Evolutionary conservation across 345 rosid genomes (phyloP).

Genomic region (rapeseed (Brassica napus)): Da-Ae NC_063452.1:19937001-19937500

Average conservation of each 20-base stretch:
- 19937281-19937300: conserved; percentile 56
- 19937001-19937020: conserved; percentile 97
- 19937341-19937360: too few species aligned
- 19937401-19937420: not conserved
- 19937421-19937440: not conserved
- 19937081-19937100: not conserved
- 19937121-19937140: not conserved
- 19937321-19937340: not conserved
- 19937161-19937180: conserved; percentile 31
- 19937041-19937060: conserved; percentile 58
- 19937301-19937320: conserved; percentile 64
- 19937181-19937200: conserved; percentile 44
- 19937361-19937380: conserved; percentile 14
- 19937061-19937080: conserved; percentile 9
- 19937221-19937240: conserved; percentile 51
- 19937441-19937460: conserved; percentile 59
- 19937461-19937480: conserved; percentile 83
- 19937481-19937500: conserved; percentile 92
- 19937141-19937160: conserved; percentile 42
- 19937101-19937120: not conserved
- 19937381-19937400: not conserved
- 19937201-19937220: conserved; percentile 12
- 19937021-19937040: conserved; percentile 57
- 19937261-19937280: conserved; percentile 49
- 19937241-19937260: conserved; percentile 44